Evolutionary conservation across 2,329 filamentous ascomycete genomes (phyloP), one percentile per base, ranked within the genome.

Genomic region (Microdochium bolleyi): DNA sequence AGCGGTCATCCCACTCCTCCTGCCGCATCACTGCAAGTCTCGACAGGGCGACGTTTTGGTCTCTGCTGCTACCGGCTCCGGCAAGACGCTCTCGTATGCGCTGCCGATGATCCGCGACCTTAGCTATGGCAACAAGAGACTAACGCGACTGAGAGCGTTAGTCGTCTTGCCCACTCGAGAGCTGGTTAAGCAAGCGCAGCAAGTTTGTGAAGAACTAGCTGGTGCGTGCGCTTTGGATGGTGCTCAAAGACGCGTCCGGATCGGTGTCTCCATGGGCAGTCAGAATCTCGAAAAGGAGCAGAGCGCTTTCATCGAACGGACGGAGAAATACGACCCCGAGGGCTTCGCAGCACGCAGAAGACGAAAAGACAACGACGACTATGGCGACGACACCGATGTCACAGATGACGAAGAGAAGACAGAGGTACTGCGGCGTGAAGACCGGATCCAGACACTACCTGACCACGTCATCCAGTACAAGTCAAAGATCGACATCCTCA

Each of bases 121-220:
- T 49, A 85, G 86, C 58, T 75, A 80, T 30, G 78, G 79, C 14
- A 64, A 59, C 48, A 59, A 72, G 73, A 22, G 77, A 83, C 11
- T 58, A 25, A 88, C 87, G 0, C 80, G 81, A 52, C 71, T 99
- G 9, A 81, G 88, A 38, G 92, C 86, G 1, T 69, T 99, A 1
- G 83, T 99, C 49, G 85, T 99, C 1, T 84, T 99, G 11, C 94
- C 94, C 0, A 99, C 92, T 0, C 78, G 92, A 67, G 92, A 96
- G 63, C 77, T 96, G 24, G 92, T 97, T 3, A 84, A 84, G 55
- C 94, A 99, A 70, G 92, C 89, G 1, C 81, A 88, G 48, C 83
- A 90, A 51, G 82, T 88, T 0, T 89, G 87, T 55, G 87, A 94
- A 57, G 74, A 87, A 2, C 94, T 89, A 58, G 80, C 84, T 3